Evolutionary conservation across 257 asterid genomes (phyloP), one percentile per base, ranked within the genome.

Genomic region (Solanum tarapatanum): DNA sequence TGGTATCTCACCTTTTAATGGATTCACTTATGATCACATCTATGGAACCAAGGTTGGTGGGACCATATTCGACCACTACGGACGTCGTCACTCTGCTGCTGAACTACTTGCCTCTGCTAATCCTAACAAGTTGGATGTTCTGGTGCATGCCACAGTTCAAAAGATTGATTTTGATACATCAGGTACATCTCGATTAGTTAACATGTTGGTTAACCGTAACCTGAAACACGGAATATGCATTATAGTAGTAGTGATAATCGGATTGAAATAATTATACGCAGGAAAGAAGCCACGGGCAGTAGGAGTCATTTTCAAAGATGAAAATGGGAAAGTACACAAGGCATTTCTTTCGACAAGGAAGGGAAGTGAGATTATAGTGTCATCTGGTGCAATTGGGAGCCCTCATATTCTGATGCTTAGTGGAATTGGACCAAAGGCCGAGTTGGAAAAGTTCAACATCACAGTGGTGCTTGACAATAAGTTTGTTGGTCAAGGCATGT

Each of bases 21-120:
- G 99, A 35, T 97, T 94, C 93, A 95, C 99, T 26, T 97, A 95
- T 48, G 98, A 97, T 89, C 99, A 97, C 87, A 2, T 94, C 2
- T 92, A 95, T 12, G 99, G 99, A 83, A 97, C 99, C 84, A 97
- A 97, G 90, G 94, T 97, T 84, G 99, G 99, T 37, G 99, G 99
- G 21, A 97, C 99, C 88, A 94, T 92, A 89, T 97, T 95, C 87
- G 99, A 95, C 90, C 87, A 92, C 84, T 91, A 88, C 6, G 99
- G 97, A 8, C 98, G 96, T n/a, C 99, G 99, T 68, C 97, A 94
- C 92, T 89, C 98, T 35, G 92, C 98, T 5, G 99, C 99, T 3
- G 99, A 97, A 95, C 94, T 97, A 26, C 98, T 97, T 13, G 91
- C 94, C 62, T 89, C 98, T 0, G 96, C 93, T n/a, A 93, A 95